Percentiles rank a stretch among this genome's conserved stretches.
Evolutionary conservation across 2,329 filamentous ascomycete genomes (phyloP).

Genomic region (Colletotrichum siamense): DNA sequence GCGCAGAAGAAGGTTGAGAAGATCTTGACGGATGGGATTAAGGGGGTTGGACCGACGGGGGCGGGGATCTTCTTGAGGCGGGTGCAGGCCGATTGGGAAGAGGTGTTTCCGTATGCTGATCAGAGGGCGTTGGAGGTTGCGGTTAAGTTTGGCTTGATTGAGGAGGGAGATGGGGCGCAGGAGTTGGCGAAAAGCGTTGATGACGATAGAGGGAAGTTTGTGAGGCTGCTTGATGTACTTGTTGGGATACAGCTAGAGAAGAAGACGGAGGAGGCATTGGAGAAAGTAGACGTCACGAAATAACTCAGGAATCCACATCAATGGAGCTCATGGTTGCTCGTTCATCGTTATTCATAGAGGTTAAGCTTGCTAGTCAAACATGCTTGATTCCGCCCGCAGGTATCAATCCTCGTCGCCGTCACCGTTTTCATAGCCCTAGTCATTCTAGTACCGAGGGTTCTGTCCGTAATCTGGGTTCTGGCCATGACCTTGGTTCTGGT

Average conservation of each 20-base stretch:
- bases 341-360: conserved; percentile 11
- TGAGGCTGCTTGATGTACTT: conserved; percentile 1
- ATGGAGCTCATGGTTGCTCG: background rate
- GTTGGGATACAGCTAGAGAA: conserved; percentile 3
- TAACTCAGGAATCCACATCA: fast-evolving
- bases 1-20: background rate
- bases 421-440: fast-evolving
- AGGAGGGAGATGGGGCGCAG: background rate
- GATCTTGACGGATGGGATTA: background rate
- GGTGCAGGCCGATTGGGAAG: background rate
- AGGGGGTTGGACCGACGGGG: background rate
- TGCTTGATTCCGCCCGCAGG: background rate
- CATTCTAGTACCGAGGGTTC: conserved; percentile 28
- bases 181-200: background rate
- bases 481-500: background rate
- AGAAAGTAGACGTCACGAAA: background rate
- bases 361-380: background rate
- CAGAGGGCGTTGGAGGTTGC: background rate
- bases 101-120: background rate
- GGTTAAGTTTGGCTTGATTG: background rate
- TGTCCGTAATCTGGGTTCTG: background rate
- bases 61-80: background rate
- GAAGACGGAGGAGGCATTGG: background rate
- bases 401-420: background rate
- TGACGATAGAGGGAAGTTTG: background rate